Evolutionary conservation across 2,329 filamentous ascomycete genomes (phyloP), one percentile per base, ranked within the genome.

Genomic region (Dothiorella sarmentorum): DNA sequence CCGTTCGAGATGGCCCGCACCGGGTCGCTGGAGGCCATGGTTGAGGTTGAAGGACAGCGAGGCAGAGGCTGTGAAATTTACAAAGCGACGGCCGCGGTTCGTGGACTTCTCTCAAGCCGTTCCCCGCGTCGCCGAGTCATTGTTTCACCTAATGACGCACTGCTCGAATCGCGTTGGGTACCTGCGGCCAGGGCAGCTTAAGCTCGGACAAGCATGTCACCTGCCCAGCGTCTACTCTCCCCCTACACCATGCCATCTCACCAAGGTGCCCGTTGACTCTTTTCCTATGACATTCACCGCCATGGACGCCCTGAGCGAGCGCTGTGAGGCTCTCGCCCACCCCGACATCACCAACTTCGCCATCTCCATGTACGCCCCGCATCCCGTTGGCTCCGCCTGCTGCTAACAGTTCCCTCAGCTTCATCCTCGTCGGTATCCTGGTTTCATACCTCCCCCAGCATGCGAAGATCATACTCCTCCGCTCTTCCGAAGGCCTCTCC

Each of bases 391-490:
- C 31, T 26, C 56, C 31, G 42, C 20, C 38, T 17, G 17, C 45
- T 49, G 31, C 43, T 61, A 56, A 59, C 26, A 70, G 52, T 18
- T 62, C 51, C 45, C 22, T 60, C 61, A 84, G 82, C 62, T 74
- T 96, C 67, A 90, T 97, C 65, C 80, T 97, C 62, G 71, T 96
- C 66, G 93, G 93, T 59, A 92, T 97, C 67, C 80, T 97, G 62
- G 77, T 96, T 60, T 97, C 93, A 31, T 99, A 99, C 76, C 82
- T 97, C 2, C 94, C 94, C 0, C 94, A 99, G 72, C 93, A 97
- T 75, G 84, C 88, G 72, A 91, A 94, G 68, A 97, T 99, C 75
- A 90, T 96, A 65, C 80, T 83, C 38, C 85, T 91, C 58, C 85
- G 87, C 61, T 94, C 90, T 13, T 95, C 93, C 20, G 93, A 96